Base-by-base conservation (phyloP, 768 basidiomycete genomes). In the Ramaria rubella region DNA sequence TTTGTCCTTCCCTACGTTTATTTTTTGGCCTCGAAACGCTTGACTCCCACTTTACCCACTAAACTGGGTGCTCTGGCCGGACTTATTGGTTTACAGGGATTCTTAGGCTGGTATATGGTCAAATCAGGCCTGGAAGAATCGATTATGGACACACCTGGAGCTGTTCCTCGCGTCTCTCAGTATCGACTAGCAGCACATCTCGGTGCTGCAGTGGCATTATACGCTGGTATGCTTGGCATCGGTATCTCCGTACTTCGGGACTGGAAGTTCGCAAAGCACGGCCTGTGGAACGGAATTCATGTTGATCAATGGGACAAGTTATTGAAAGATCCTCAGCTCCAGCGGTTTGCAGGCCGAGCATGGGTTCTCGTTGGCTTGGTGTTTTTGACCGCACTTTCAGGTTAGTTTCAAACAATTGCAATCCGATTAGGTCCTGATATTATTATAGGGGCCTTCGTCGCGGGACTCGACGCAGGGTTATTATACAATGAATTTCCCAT, bases 101-200 rank as follows among this genome's bases (percentile, higher is more conserved):
- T 81, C 19, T 77, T 99, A 19, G 96, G 96, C 26, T 99, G 96
- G 96, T 97, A 98, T 75, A 99, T 99, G 96, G 96, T 99, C 55
- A 88, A 94, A 69, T 97, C 94, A 12, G 96, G 96, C 1, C 76
- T 99, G 11, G 88, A 94, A 63, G 82, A 90, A 52, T 80, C 87
- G 11, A 75, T 90, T 52, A 77, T 97, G 73, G 79, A 85, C 5
- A 85, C 80, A 7, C 88, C 89, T 3, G 87, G 86, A 15, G 85
- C 89, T 11, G 87, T 95, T 6, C 94, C 96, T 1, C 86, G 96
- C 6, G 96, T 99, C 8, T 94, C 91, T 17, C 96, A 99, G 68
- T 99, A 99, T 69, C 80, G 96, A 11, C 82, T 99, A 24, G 96
- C 94, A 2, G 89, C 94, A 17, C 96, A 99, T 68, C 80, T 99